phyloP scores from a whole-genome alignment of 192 early-diverging fungal genomes.

The Umbelopsis sp. region DNA sequence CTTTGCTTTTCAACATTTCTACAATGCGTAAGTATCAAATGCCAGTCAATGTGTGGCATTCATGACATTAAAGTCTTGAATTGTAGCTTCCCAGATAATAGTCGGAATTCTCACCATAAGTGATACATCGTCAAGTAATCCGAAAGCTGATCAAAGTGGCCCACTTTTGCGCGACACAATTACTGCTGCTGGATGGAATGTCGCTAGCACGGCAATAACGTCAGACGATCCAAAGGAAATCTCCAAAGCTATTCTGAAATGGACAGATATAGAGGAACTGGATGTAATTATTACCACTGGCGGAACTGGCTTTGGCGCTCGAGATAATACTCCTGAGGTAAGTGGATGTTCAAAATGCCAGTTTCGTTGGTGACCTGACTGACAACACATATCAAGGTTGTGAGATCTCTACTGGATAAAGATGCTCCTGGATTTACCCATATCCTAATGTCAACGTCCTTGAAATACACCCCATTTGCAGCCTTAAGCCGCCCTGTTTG shows the following conservation, averaged over 20 bases:
- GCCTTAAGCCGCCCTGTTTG: constrained; percentile 81
- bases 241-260: constrained; percentile 46
- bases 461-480: constrained; percentile 87
- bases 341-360: neutral
- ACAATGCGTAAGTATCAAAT: neutral
- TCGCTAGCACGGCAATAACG: constrained; percentile 39
- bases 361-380: neutral
- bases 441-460: constrained; percentile 73
- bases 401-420: neutral
- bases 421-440: constrained; percentile 75
- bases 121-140: constrained; percentile 58
- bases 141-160: constrained; percentile 62
- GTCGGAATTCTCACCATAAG: constrained; percentile 48
- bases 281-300: constrained; percentile 84
- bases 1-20: no score
- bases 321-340: constrained; percentile 90
- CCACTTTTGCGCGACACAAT: constrained; percentile 53
- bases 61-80: neutral
- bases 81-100: neutral
- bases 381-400: neutral
- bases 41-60: neutral
- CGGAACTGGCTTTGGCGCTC: constrained; percentile 88
- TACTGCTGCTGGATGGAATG: constrained; percentile 38
- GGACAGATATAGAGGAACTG: constrained; percentile 50
- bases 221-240: constrained; percentile 61